Conservation (phyloP, 2,329 filamentous ascomycete genomes). For the Hypoxylon sp. region DNA sequence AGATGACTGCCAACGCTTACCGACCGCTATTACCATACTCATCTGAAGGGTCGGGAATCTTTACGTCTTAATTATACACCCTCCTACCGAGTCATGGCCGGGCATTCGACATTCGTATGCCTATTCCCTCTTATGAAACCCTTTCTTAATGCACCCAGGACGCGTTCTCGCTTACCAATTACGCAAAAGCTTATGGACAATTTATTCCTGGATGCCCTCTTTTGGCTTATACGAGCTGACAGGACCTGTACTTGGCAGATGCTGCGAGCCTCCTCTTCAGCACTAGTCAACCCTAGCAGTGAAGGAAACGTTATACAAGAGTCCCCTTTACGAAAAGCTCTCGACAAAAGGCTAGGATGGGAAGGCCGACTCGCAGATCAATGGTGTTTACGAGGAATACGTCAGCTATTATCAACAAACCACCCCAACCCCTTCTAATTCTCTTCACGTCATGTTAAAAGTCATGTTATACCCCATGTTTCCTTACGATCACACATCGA, state of each 20-base stretch:
- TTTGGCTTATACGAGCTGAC: not conserved
- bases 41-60: not conserved
- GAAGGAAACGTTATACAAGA: not conserved
- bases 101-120: not conserved
- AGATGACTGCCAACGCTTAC: not conserved
- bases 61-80: not conserved
- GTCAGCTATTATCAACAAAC: not conserved
- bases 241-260: not conserved
- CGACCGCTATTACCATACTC: not conserved
- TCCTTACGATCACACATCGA: constrained; percentile 16
- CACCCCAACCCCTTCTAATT: constrained; percentile 4
- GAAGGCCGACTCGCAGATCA: not conserved
- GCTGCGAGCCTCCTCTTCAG: not conserved
- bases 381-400: not conserved
- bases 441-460: constrained; percentile 13
- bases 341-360: not conserved
- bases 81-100: not conserved
- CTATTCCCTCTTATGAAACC: not conserved
- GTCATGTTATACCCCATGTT: constrained; percentile 28
- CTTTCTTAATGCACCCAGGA: not conserved
- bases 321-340: not conserved
- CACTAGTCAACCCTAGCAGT: not conserved
- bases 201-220: not conserved
- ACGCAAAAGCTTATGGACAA: not conserved
- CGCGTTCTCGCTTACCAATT: not conserved